Conservation (phyloP, 495 filamentous ascomycete genomes). For the Penicillium mononematosum region DNA sequence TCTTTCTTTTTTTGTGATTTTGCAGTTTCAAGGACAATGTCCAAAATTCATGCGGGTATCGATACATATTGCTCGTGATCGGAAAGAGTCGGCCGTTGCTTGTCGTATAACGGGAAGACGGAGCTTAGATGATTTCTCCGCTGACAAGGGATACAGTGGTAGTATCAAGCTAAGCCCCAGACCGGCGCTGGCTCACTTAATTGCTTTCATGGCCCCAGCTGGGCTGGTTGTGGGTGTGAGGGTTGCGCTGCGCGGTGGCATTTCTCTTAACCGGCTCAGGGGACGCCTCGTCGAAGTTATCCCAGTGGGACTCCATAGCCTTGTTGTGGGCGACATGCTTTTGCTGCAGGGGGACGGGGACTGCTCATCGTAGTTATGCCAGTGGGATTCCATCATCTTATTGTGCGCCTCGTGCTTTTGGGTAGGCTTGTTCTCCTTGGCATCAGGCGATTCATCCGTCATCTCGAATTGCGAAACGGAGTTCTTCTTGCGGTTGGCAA, state of each 20-base stretch:
- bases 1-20: conserved; percentile 8
- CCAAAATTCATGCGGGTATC: conserved; percentile 24
- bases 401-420: conserved; percentile 31
- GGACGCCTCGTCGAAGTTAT: conserved; percentile 53
- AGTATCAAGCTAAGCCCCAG: not conserved
- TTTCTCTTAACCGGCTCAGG: conserved; percentile 23
- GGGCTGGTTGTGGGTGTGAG: conserved; percentile 25
- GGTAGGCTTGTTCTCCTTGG: conserved; percentile 53
- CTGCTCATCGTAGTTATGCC: conserved; percentile 59
- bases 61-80: conserved; percentile 31
- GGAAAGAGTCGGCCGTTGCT: conserved; percentile 12
- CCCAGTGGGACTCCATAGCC: conserved; percentile 68
- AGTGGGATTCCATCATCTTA: conserved; percentile 66
- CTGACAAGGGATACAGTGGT: not conserved
- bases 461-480: conserved; percentile 72
- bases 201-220: conserved; percentile 28
- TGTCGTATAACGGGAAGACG: conserved; percentile 34
- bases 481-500: conserved; percentile 65
- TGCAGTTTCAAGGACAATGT: conserved; percentile 8
- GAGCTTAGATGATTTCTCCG: conserved; percentile 21
- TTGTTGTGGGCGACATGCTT: conserved; percentile 40
- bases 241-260: conserved; percentile 22
- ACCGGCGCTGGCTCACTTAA: conserved; percentile 2
- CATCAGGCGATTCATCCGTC: conserved; percentile 58
- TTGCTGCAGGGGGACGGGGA: conserved; percentile 25